Percentiles rank a stretch among this genome's conserved stretches.
phyloP scores from a whole-genome alignment of 768 basidiomycete species.

The Pleurotus citrinopileatus region DNA sequence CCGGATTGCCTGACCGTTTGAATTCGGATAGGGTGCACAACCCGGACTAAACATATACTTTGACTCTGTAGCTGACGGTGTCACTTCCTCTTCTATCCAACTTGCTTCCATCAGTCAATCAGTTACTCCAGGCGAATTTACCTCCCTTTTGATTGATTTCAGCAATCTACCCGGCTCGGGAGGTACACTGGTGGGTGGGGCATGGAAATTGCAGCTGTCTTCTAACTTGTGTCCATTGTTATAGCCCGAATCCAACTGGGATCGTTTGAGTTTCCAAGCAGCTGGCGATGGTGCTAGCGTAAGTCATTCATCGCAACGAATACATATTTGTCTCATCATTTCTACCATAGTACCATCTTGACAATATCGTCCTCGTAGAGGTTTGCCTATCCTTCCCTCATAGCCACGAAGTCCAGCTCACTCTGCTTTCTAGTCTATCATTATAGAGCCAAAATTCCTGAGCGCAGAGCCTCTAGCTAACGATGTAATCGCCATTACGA shows the following conservation, averaged over 20 bases:
- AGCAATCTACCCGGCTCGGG: constrained; percentile 40
- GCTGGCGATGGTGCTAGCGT: constrained; percentile 41
- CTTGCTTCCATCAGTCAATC: constrained; percentile 39
- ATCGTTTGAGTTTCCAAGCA: constrained; percentile 48
- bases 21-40: constrained; percentile 33
- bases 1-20: too few species aligned
- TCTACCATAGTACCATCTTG: constrained; percentile 39
- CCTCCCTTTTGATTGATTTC: constrained; percentile 46
- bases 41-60: constrained; percentile 42
- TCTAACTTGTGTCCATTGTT: not conserved
- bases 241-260: constrained; percentile 42
- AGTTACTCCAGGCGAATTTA: constrained; percentile 35
- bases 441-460: constrained; percentile 44
- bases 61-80: constrained; percentile 34
- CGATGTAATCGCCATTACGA: constrained; percentile 48
- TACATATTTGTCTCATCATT: not conserved
- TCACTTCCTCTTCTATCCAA: constrained; percentile 34
- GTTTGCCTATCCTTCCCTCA: constrained; percentile 19
- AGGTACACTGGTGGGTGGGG: constrained; percentile 35
- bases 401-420: not conserved
- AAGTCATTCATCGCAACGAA: constrained; percentile 11
- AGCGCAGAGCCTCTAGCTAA: constrained; percentile 49
- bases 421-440: constrained; percentile 29
- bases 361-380: constrained; percentile 44
- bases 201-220: too few species aligned